Evolutionary conservation across 1,139 yeast species (phyloP).

Genomic region (Tardiomyces depauwii): DNA sequence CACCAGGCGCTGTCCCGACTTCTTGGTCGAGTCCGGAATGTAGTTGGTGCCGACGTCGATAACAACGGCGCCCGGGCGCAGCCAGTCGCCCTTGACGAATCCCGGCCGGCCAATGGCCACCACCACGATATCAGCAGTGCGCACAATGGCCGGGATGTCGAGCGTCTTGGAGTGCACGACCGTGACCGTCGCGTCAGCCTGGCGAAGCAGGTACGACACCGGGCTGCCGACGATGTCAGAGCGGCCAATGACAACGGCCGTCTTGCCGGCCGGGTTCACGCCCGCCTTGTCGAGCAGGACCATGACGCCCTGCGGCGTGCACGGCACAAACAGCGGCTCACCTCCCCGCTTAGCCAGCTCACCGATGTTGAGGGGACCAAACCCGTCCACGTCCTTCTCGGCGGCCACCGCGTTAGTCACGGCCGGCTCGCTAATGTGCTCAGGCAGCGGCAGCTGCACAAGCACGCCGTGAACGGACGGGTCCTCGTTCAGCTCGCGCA

Average conservation of each 20-base stretch:
- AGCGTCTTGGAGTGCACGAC: constrained; percentile 70
- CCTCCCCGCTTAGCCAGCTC: constrained; percentile 89
- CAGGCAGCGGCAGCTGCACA: constrained; percentile 86
- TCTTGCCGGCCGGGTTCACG: constrained; percentile 58
- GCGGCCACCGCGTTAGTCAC: constrained; percentile 70
- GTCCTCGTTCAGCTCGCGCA: constrained; percentile 56
- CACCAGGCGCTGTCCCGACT: constrained; percentile 76
- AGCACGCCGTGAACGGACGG: constrained; percentile 73
- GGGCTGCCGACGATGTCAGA: constrained; percentile 97
- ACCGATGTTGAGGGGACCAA: constrained; percentile 82
- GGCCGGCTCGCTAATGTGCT: constrained; percentile 64
- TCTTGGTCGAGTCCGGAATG: constrained; percentile 61
- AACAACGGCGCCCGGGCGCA: constrained; percentile 73
- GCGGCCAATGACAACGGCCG: constrained; percentile 93
- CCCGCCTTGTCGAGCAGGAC: constrained; percentile 55
- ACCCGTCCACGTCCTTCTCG: constrained; percentile 92
- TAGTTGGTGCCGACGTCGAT: constrained; percentile 97
- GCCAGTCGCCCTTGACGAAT: constrained; percentile 82
- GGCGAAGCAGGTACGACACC: constrained; percentile 68
- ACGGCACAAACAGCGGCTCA: constrained; percentile 74
- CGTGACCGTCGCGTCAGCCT: constrained; percentile 79
- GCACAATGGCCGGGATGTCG: constrained; percentile 48
- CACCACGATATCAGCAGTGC: constrained; percentile 78
- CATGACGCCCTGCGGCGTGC: constrained; percentile 94
- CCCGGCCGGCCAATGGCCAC: constrained; percentile 85